These are phyloP conservation scores for Rubia balearica DNA, from an alignment of 305 asterid species.

Conservation along the genomic window DNA sequence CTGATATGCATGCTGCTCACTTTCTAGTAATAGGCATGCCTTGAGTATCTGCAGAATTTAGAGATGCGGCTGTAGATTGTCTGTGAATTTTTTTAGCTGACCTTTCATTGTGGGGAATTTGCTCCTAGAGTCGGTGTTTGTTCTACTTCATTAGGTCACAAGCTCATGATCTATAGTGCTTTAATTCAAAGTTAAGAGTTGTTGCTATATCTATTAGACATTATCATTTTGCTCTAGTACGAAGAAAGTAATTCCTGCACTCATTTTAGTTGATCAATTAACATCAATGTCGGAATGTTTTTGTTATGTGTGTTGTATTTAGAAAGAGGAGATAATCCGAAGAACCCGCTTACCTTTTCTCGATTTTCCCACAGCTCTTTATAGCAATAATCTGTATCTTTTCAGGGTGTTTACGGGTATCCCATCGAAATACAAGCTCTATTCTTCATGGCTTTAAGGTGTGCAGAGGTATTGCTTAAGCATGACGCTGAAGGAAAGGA, in stretches of 20 bases:
- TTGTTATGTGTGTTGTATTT: neutral
- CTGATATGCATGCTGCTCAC: neutral
- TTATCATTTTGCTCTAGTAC: neutral
- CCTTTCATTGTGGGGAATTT: no score
- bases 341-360: neutral
- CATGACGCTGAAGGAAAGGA: conserved; percentile 65
- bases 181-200: no score
- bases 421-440: conserved; percentile 81
- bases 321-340: neutral
- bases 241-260: neutral
- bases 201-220: neutral
- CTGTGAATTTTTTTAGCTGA: neutral
- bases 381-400: neutral
- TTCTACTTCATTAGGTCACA: conserved; percentile 1
- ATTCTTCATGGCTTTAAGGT: conserved; percentile 80
- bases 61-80: neutral
- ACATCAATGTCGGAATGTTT: neutral
- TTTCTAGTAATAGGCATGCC: neutral
- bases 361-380: neutral
- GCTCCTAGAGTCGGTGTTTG: neutral
- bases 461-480: conserved; percentile 55
- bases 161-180: neutral
- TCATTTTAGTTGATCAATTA: neutral
- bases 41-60: neutral
- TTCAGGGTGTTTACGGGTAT: conserved; percentile 78